A percentile compares a stretch with the other conserved stretches of the same genome.
These are phyloP conservation scores for Cryptococcus sp. DNA, from an alignment of 1,284 basidiomycete species.

Conservation along the genomic window DNA sequence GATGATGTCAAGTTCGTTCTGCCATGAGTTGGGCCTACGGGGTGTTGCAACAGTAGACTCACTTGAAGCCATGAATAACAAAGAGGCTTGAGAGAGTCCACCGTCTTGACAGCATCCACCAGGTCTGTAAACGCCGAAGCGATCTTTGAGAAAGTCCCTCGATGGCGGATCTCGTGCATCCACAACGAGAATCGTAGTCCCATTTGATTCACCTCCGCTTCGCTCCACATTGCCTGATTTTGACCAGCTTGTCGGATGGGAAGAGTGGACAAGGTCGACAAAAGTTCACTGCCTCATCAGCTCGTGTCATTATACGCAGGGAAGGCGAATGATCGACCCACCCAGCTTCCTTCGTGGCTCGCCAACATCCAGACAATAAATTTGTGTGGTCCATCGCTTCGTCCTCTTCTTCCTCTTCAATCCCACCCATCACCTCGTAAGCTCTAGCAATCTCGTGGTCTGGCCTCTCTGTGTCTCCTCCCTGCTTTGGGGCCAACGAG, in stretches of 20 bases:
- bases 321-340: conserved; percentile 13
- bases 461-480: conserved; percentile 15
- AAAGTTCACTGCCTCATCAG: conserved; percentile 29
- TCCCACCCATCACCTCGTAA: conserved; percentile 33
- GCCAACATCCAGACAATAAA: conserved; percentile 43
- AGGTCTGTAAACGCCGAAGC: conserved; percentile 33
- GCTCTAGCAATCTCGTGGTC: conserved; percentile 46
- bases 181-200: conserved; percentile 38
- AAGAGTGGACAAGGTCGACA: conserved; percentile 26
- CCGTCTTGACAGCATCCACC: conserved; percentile 25
- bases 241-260: conserved; percentile 13
- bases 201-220: conserved; percentile 24
- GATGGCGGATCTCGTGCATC: conserved; percentile 45
- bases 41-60: conserved; percentile 7
- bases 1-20: conserved; percentile 37
- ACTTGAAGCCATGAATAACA: conserved; percentile 38
- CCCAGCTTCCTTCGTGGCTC: conserved; percentile 44
- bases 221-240: conserved; percentile 25
- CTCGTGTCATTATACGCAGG: neutral
- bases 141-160: conserved; percentile 44
- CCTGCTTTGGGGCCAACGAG: conserved; percentile 22
- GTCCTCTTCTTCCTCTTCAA: conserved; percentile 24
- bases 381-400: conserved; percentile 34
- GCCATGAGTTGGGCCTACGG: conserved; percentile 7
- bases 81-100: conserved; percentile 13